Evolutionary conservation across 257 asterid species (phyloP), one percentile per base, ranked within the genome.

Genomic region (Avicennia marina): DNA sequence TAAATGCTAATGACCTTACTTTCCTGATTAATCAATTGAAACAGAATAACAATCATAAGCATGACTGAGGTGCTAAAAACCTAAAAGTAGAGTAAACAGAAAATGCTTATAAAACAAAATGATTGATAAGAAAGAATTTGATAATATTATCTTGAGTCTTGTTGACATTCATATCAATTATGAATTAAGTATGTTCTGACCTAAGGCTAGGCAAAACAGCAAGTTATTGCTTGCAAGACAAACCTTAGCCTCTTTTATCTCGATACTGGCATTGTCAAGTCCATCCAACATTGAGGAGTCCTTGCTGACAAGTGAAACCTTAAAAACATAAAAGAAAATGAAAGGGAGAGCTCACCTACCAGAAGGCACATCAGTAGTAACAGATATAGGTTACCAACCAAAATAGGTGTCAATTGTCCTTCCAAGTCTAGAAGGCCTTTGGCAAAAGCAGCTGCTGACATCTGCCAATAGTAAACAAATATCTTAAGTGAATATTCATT

Each of bases 391-490:
- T 67, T 39, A 80, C 88, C 47, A 26, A 91, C 98, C 95, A 88
- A 80, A 70, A 91, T 91, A 49, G 98, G 98, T 20, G 98, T 91
- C 73, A 91, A 72, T 58, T 79, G 96, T 52, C 98, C 98, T 81
- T 91, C 98, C 84, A 91, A 75, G 81, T 91, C 98, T 50, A 91
- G 96, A 38, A 91, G 96, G 53, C 98, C 98, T 71, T 91, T 91
- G 19, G 98, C 98, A 64, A 91, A 91, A 68, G 98, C 98, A 73
- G 98, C 98, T 61, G 98, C 98, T 31, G 98, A 91, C 98, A 91
- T 91, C 98, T 91, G 84, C 22, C 45, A 15, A 53, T 12, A 33
- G 21, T 2, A 40, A 45, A 44, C 38, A 27, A 56, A 48, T 56
- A 66, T 40, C 38, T n/a, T n/a, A n/a, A 27, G 52, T 63, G 58